Conservation (phyloP, 345 rosid species). For the Citrus unshiu region DNA sequence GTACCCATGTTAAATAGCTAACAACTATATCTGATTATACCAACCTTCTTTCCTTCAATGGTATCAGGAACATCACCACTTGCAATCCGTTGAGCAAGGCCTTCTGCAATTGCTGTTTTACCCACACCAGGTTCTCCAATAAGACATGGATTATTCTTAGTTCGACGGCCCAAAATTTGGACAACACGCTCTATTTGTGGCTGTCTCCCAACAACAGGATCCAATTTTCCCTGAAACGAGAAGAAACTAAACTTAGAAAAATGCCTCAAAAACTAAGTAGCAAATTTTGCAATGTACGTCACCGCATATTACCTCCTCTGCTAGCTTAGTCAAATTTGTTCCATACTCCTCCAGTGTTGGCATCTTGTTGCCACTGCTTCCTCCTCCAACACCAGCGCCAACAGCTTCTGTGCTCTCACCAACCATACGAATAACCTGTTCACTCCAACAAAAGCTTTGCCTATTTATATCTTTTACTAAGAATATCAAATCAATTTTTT, state of each 20-base stretch:
- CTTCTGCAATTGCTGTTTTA: constrained; percentile 99
- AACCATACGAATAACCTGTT: constrained; percentile 95
- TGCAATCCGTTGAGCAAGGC: constrained; percentile 93
- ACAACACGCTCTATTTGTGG: constrained; percentile 90
- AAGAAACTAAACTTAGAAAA: not conserved
- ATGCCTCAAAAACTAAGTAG: not conserved
- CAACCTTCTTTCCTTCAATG: constrained; percentile 92
- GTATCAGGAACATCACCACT: constrained; percentile 98
- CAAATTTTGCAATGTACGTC: not conserved
- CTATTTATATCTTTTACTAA: not conserved
- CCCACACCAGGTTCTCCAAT: constrained; percentile 99
- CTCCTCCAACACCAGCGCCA: constrained; percentile 78
- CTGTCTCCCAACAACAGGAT: constrained; percentile 99
- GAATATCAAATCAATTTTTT: not conserved
- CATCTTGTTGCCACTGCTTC: constrained; percentile 77
- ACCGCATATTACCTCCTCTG: constrained; percentile 70
- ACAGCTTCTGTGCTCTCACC: constrained; percentile 89
- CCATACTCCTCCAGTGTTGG: constrained; percentile 99
- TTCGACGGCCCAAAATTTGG: constrained; percentile 94
- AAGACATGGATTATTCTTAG: constrained; percentile 97
- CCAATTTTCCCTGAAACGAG: constrained; percentile 77
- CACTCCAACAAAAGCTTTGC: constrained; percentile 11
- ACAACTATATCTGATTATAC: not conserved
- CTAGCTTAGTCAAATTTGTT: constrained; percentile 91
- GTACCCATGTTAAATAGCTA: not conserved